Conservation (phyloP, 148 eudicot genomes). For the Rhododendron kiyosumense region DNA sequence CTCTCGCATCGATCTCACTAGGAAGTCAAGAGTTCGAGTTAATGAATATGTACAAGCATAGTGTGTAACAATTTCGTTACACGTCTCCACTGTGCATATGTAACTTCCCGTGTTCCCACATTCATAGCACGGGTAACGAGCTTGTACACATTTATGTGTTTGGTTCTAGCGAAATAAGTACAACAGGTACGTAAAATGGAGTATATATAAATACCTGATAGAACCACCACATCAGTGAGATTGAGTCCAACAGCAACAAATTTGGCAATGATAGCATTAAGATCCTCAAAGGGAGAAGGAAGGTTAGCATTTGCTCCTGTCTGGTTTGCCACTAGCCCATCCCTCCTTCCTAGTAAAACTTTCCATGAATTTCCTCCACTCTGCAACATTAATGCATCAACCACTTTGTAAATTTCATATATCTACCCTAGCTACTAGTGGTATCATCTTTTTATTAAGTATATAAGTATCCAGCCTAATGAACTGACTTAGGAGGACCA, state of each 20-base stretch:
- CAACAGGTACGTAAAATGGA: not conserved
- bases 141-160: too few species aligned
- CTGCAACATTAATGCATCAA: conserved; percentile 24
- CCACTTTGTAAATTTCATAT: not conserved
- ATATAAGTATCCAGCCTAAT: not conserved
- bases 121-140: too few species aligned
- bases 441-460: not conserved
- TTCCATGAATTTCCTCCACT: conserved; percentile 75
- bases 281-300: conserved; percentile 49
- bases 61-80: too few species aligned
- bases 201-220: conserved; percentile 44
- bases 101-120: too few species aligned
- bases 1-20: too few species aligned
- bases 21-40: too few species aligned
- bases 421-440: not conserved
- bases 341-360: conserved; percentile 70
- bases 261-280: conserved; percentile 38
- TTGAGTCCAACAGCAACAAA: conserved; percentile 58
- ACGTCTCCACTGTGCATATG: too few species aligned
- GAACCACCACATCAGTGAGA: conserved; percentile 58
- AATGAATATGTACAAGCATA: too few species aligned
- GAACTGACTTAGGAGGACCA: not conserved
- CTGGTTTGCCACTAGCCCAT: conserved; percentile 71
- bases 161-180: too few species aligned
- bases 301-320: conserved; percentile 49